Evolutionary conservation across 306 rosid species (phyloP), one percentile per base, ranked within the genome.

Genomic region (Vigna hirtella): DNA sequence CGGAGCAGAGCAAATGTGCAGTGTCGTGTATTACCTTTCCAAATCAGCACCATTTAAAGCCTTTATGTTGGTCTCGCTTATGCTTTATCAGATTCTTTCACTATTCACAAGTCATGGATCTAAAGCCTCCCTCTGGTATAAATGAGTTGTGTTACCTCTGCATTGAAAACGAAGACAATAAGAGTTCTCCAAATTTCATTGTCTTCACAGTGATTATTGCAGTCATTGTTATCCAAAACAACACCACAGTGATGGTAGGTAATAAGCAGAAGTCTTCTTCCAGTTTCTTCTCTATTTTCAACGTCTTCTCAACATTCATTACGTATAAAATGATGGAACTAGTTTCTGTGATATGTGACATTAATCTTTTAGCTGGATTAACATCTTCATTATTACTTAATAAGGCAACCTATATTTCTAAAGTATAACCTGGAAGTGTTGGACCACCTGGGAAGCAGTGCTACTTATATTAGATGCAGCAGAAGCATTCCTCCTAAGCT

Each of bases 391-490:
- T 62, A 38, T 28, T 59, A 51, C 24, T 48, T 26, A 43, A 76
- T 0, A 58, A 17, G 77, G 61, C 47, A 70, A 47, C 42, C 55
- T 51, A 17, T 12, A 67, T 72, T 51, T 63, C 30, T 11, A n/a
- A 83, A 77, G 81, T 83, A 77, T 72, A 73, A 90, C 95, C 97
- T 88, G 90, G 18, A 83, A 71, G 79, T 82, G 82, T 18, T 2
- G 86, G 32, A 63, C 88, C 79, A 82, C 73, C 74, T 85, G 88
- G 74, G 88, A 89, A 77, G 87, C 11, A 59, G 79, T 26, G 79
- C 91, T 86, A 83, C 96, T 84, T 17, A 87, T 80, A 76, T 90
- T 96, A 78, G 94, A 91, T 52, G 83, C 73, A 77, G 89, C 79
- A 63, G 94, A 90, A 47, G 90, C 88, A 78, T 88, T 86, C 82